Base-by-base conservation (phyloP, 768 basidiomycete species). In the Psilocybe tampanensis region DNA sequence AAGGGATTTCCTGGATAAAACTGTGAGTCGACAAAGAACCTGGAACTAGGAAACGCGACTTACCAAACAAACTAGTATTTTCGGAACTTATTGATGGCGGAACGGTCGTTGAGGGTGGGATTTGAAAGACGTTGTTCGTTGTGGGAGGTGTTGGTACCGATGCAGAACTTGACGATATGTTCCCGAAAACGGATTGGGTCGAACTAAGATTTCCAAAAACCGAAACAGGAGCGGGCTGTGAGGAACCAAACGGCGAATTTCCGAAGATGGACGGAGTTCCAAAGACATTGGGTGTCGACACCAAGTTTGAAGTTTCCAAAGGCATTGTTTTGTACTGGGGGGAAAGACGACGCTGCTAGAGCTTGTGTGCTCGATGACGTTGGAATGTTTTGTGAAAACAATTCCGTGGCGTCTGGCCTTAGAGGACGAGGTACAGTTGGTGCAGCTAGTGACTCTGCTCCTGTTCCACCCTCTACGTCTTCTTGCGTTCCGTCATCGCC, bases 271-370 rank as follows among this genome's bases (percentile, higher is more conserved):
- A 60, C 13, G 66, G 61, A 6, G 58, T 59, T 18, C 73, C 74
- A 55, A 80, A 80, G 12, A 75, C 69, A 15, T 76, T 73, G 15
- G 73, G 75, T 3, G 74, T 67, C 5, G 77, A 67, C 2, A 73
- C 67, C 12, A 81, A 64, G 36, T n/a, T n/a, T n/a, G n/a, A n/a
- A n/a, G n/a, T 62, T 64, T 3, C 76, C 72, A 56, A 81, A 80
- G 2, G 79, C 79, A 44, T 73, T 73, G 13, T 60, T 56, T 17
- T 68, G 61, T 17, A 65, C 59, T 11, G 70, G 52, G 9, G 66
- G 48, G 7, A 59, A 54, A n/a, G 49, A 44, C 29, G 55, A 47
- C 24, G 63, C 44, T 11, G 39, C 52, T 18, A 66, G 47, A 19
- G 68, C 44, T 17, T 55, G 23, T 23, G 61, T 49, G n/a, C 66